Evolutionary conservation across 768 basidiomycete genomes (phyloP).

Genomic region (Collybiopsis luxurians): DNA sequence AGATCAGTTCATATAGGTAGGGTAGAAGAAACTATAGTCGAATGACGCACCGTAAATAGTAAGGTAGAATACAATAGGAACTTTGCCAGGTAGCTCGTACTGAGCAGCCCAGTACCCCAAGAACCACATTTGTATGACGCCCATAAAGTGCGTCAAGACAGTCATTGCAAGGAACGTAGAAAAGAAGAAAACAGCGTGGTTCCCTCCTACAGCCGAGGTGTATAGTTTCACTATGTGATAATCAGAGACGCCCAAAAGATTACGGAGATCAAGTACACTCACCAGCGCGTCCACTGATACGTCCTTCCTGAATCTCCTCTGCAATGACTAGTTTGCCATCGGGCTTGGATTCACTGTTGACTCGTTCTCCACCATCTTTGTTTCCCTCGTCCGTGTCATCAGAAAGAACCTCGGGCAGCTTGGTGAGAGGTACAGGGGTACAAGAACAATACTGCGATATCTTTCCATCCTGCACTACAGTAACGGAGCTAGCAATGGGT

Average conservation of each 20-base stretch:
- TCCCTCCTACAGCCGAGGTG: constrained; percentile 12
- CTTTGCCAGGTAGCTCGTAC: constrained; percentile 20
- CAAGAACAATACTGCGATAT: constrained; percentile 22
- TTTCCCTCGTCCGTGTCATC: neutral
- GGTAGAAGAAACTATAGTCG: too few relatives aligned
- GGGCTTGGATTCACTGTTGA: constrained; percentile 13
- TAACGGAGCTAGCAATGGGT: constrained; percentile 26
- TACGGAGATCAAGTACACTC: too few relatives aligned
- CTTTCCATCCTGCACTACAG: constrained; percentile 39
- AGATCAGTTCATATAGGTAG: too few relatives aligned
- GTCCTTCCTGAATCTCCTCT: constrained; percentile 44
- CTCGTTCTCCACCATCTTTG: neutral
- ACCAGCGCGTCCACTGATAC: constrained; percentile 38
- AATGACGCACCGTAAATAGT: constrained; percentile 8
- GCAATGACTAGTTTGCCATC: constrained; percentile 45
- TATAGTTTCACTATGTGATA: constrained; percentile 20
- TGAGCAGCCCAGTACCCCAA: constrained; percentile 16
- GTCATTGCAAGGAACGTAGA: constrained; percentile 15
- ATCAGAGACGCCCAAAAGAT: too few relatives aligned
- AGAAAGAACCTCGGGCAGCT: constrained; percentile 10
- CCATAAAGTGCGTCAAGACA: constrained; percentile 14
- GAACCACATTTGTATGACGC: constrained; percentile 16
- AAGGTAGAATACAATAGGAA: constrained; percentile 10
- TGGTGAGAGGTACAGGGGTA: neutral
- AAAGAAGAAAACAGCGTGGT: constrained; percentile 13